Percentiles rank a stretch among this genome's conserved stretches.
Conservation (phyloP, 306 rosid genomes). For the Arachis stenosperma region DNA sequence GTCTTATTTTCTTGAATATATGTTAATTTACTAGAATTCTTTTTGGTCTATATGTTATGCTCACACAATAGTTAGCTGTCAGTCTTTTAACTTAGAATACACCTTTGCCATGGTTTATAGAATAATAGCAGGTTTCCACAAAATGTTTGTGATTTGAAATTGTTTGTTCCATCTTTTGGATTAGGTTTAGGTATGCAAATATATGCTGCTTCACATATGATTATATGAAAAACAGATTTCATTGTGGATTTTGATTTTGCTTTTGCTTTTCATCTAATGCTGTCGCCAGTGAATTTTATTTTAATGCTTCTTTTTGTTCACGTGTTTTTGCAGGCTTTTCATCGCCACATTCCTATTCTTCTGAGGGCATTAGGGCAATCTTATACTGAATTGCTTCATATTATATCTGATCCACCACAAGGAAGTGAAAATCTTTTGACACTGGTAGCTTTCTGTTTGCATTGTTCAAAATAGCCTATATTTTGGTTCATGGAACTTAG, state of each 20-base stretch:
- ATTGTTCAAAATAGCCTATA: conserved; percentile 28
- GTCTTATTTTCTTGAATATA: conserved; percentile 48
- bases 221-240: background rate
- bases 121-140: conserved; percentile 14
- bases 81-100: conserved; percentile 9
- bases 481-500: conserved; percentile 13
- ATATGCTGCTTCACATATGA: background rate
- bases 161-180: background rate
- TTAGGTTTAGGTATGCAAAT: background rate
- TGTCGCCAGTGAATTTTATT: conserved; percentile 19
- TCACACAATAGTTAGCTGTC: conserved; percentile 1
- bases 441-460: conserved; percentile 59
- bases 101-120: conserved; percentile 21
- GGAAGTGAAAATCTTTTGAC: conserved; percentile 95
- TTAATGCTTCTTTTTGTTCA: conserved; percentile 31
- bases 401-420: conserved; percentile 97
- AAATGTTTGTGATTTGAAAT: background rate
- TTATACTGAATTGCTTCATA: conserved; percentile 72
- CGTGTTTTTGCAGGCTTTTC: conserved; percentile 76
- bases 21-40: conserved; percentile 21
- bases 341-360: conserved; percentile 88
- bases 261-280: conserved; percentile 28
- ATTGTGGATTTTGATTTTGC: conserved; percentile 31
- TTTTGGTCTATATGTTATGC: background rate
- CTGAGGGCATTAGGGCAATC: conserved; percentile 90